A percentile compares a stretch with the other conserved stretches of the same genome.
These are phyloP conservation scores for Cinnamomum chago DNA, from an alignment of 164 flowering plant genomes.

Conservation along the genomic window DNA sequence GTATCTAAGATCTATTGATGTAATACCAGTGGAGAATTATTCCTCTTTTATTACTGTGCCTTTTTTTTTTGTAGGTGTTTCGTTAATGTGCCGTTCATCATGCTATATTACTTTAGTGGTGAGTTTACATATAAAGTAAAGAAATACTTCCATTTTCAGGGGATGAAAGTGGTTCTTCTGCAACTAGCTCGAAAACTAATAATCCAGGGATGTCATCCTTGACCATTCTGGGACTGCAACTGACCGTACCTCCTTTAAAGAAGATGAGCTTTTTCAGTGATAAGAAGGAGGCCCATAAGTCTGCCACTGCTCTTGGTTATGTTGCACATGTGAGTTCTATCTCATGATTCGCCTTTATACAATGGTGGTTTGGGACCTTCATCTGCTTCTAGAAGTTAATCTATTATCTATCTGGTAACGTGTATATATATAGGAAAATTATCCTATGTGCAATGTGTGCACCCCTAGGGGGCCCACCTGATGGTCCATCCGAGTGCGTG, in stretches of 20 bases:
- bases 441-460: no score
- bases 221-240: conserved; percentile 71
- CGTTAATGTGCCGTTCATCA: background rate
- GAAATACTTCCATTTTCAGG: conserved; percentile 32
- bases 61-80: background rate
- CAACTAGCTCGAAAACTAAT: conserved; percentile 30
- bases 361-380: background rate
- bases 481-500: no score
- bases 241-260: conserved; percentile 62
- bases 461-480: no score
- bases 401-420: background rate
- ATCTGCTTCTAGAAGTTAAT: background rate
- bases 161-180: conserved; percentile 30
- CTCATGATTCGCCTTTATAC: background rate
- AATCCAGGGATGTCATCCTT: conserved; percentile 44
- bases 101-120: background rate
- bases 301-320: conserved; percentile 89
- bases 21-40: no score
- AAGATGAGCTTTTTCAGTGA: conserved; percentile 82
- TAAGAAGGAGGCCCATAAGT: conserved; percentile 81
- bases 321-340: conserved; percentile 76
- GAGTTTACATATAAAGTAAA: background rate
- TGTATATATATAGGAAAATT: no score
- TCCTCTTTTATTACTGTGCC: background rate
- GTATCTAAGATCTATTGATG: background rate